These are phyloP conservation scores for Candida argentea DNA, from an alignment of 805 yeast genomes.

Conservation along the genomic window DNA sequence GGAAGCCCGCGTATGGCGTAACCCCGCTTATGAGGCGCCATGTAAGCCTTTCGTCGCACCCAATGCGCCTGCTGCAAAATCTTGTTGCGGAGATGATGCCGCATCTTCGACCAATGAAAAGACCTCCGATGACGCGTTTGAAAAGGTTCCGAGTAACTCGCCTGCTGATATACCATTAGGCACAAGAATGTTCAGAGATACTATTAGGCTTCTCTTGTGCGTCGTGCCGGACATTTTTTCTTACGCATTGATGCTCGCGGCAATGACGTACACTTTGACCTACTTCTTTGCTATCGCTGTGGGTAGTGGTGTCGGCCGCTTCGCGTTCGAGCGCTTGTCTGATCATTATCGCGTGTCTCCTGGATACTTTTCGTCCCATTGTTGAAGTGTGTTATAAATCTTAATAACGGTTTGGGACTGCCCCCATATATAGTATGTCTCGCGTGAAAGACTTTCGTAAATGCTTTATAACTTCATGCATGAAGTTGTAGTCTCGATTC, in stretches of 20 bases:
- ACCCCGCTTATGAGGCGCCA: slow-evolving; percentile 17
- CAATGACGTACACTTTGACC: slow-evolving; percentile 57
- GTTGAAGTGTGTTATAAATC: too few species aligned
- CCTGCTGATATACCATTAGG: slow-evolving; percentile 6
- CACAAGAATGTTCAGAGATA: slow-evolving; percentile 34
- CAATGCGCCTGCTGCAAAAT: background rate
- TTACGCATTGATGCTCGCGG: slow-evolving; percentile 68
- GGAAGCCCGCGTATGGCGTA: slow-evolving; percentile 57
- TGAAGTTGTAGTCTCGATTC: too few species aligned
- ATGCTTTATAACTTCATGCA: too few species aligned
- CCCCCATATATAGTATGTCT: too few species aligned
- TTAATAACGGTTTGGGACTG: too few species aligned
- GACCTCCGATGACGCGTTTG: slow-evolving; percentile 1
- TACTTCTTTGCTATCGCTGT: slow-evolving; percentile 67
- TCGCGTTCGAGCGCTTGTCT: slow-evolving; percentile 52
- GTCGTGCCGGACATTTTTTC: slow-evolving; percentile 58
- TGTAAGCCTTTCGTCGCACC: slow-evolving; percentile 1
- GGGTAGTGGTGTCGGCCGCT: slow-evolving; percentile 64
- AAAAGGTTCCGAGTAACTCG: background rate
- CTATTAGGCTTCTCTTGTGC: slow-evolving; percentile 43
- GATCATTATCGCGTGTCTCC: slow-evolving; percentile 28
- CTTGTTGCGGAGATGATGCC: slow-evolving; percentile 18
- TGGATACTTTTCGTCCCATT: slow-evolving; percentile 2
- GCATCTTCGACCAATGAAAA: slow-evolving; percentile 7
- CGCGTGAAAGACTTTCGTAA: too few species aligned